Percentiles rank a stretch among this genome's conserved stretches.
Evolutionary conservation across 2,329 filamentous ascomycete genomes (phyloP).

Genomic region (Endoconidiophora laricicola): DNA sequence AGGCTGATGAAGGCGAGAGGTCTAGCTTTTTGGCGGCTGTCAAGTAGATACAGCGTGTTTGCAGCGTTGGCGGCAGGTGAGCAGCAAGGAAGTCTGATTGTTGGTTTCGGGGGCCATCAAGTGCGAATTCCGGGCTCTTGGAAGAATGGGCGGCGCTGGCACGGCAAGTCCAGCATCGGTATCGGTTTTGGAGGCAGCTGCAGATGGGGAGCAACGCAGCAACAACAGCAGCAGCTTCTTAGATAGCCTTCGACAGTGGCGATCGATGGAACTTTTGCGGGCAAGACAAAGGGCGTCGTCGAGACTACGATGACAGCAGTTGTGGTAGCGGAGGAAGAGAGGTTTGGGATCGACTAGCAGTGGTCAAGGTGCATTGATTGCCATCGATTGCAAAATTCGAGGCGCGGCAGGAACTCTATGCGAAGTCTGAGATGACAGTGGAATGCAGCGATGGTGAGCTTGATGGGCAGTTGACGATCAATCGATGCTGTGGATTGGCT

Average conservation of each 20-base stretch:
- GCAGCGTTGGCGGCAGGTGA: neutral
- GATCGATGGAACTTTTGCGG: neutral
- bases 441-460: neutral
- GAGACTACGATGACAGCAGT: neutral
- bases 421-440: too few relatives aligned
- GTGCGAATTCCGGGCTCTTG: slow-evolving; percentile 11
- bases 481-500: neutral
- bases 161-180: slow-evolving; percentile 11
- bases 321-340: neutral
- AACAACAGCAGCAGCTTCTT: neutral
- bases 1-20: neutral
- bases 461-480: too few relatives aligned
- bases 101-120: slow-evolving; percentile 5
- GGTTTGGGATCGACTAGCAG: neutral
- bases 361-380: too few relatives aligned
- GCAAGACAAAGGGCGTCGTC: neutral
- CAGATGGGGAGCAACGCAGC: neutral
- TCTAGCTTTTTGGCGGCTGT: neutral
- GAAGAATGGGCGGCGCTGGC: slow-evolving; percentile 10
- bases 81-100: neutral
- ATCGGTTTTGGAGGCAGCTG: slow-evolving; percentile 4
- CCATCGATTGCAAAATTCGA: too few relatives aligned
- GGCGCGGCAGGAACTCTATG: too few relatives aligned
- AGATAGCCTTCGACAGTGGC: neutral
- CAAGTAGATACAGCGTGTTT: neutral